Evolutionary conservation across 495 filamentous ascomycete species (phyloP).

Genomic region (Glonium stellatum): DNA sequence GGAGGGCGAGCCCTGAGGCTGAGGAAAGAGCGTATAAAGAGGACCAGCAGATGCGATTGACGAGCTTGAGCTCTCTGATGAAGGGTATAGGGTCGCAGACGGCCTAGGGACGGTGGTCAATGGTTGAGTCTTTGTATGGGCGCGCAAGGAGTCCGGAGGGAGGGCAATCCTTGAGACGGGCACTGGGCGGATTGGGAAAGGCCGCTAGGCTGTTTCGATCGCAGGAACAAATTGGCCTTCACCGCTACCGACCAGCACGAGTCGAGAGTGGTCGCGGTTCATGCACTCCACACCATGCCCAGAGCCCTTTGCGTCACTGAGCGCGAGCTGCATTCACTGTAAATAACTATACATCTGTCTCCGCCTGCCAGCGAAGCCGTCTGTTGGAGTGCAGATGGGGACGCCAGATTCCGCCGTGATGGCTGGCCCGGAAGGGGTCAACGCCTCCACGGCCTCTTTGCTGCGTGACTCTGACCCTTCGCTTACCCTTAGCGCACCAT

Average conservation of each 20-base stretch:
- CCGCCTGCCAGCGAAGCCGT: not conserved
- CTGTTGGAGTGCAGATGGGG: not conserved
- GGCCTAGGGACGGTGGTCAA: not conserved
- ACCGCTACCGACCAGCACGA: not conserved
- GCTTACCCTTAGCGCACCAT: not conserved
- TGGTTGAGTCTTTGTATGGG: not conserved
- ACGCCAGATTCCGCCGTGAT: not conserved
- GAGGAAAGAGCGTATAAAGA: not conserved
- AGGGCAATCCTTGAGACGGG: not conserved
- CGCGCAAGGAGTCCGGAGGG: not conserved
- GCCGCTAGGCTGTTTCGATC: too few species aligned
- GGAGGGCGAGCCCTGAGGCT: not conserved
- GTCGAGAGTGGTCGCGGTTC: not conserved
- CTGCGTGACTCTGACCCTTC: not conserved
- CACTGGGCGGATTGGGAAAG: not conserved
- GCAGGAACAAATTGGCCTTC: slow-evolving; percentile 6
- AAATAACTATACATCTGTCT: not conserved
- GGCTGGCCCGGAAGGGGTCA: not conserved
- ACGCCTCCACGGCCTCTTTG: too few species aligned
- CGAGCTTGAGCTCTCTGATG: not conserved
- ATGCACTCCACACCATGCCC: not conserved
- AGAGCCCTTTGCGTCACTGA: not conserved
- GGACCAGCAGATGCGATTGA: not conserved
- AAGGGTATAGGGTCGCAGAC: not conserved
- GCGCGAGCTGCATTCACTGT: not conserved